Conservation (phyloP, 345 rosid genomes). For the Citropsis articulata region DNA sequence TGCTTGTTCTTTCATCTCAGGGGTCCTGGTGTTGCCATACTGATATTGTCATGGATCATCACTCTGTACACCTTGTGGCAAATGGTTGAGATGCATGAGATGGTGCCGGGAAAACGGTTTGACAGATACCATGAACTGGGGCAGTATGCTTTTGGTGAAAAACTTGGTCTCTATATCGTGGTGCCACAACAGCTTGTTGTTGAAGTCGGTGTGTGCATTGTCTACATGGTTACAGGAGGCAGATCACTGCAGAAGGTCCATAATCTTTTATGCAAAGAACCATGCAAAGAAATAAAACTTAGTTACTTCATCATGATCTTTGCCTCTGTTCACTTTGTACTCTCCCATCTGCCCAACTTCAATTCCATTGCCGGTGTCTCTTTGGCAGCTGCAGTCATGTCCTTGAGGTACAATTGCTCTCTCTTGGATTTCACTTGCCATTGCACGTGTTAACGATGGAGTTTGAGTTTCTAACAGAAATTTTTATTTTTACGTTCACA, state of each 20-base stretch:
- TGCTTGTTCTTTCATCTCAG: conserved; percentile 29
- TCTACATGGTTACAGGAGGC: conserved; percentile 86
- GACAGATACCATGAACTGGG: conserved; percentile 83
- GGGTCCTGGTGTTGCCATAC: conserved; percentile 70
- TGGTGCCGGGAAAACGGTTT: conserved; percentile 73
- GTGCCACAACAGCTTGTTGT: conserved; percentile 80
- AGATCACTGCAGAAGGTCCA: conserved; percentile 59
- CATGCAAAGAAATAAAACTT: conserved; percentile 39
- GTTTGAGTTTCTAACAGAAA: background rate
- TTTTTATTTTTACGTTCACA: background rate
- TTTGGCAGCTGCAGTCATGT: conserved; percentile 81
- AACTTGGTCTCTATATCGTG: conserved; percentile 75
- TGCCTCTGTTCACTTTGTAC: conserved; percentile 53
- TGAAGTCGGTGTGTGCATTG: conserved; percentile 61
- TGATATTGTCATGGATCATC: conserved; percentile 66
- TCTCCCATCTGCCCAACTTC: conserved; percentile 86
- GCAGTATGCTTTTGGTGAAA: conserved; percentile 75
- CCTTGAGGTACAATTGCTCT: conserved; percentile 42
- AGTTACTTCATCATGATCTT: conserved; percentile 80
- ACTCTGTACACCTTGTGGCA: conserved; percentile 83
- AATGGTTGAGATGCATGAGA: conserved; percentile 92
- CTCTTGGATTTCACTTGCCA: background rate
- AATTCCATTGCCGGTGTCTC: conserved; percentile 77
- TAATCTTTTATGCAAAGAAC: conserved; percentile 32
- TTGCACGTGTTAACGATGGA: background rate